Evolutionary conservation across 1,284 basidiomycete species (phyloP).

Genomic region (Uromyces viciae-fabae): DNA sequence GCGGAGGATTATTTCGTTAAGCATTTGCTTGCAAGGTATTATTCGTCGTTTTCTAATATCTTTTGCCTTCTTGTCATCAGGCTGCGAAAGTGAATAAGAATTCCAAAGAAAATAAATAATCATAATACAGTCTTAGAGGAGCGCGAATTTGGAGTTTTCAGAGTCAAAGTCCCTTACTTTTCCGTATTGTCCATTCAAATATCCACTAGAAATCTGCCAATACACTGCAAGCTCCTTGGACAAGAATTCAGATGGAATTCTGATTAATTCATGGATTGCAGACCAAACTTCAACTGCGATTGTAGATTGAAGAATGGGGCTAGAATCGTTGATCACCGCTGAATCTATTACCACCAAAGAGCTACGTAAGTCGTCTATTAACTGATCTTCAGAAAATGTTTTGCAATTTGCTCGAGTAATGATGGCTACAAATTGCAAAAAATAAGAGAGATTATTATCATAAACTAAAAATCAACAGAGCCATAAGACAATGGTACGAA

Average conservation of each 20-base stretch:
- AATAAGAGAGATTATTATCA: conserved; percentile 57
- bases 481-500: conserved; percentile 61
- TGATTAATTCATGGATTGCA: conserved; percentile 65
- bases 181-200: conserved; percentile 84
- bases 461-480: too few species aligned
- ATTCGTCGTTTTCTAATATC: conserved; percentile 50
- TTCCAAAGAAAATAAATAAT: too few species aligned
- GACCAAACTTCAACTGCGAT: conserved; percentile 74
- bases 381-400: conserved; percentile 47
- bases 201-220: conserved; percentile 85
- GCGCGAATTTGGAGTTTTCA: conserved; percentile 20
- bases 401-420: conserved; percentile 53
- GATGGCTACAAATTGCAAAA: conserved; percentile 65
- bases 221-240: conserved; percentile 73
- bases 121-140: too few species aligned
- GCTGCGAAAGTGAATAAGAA: neutral
- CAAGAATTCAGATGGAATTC: conserved; percentile 59
- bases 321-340: conserved; percentile 46
- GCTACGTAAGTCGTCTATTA: conserved; percentile 46
- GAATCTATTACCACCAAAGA: conserved; percentile 46
- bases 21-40: conserved; percentile 64
- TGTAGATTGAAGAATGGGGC: conserved; percentile 60
- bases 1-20: conserved; percentile 78
- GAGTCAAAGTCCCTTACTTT: conserved; percentile 61
- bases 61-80: neutral